Base-by-base conservation (phyloP, 257 asterid genomes). In the Lantana camara region DNA sequence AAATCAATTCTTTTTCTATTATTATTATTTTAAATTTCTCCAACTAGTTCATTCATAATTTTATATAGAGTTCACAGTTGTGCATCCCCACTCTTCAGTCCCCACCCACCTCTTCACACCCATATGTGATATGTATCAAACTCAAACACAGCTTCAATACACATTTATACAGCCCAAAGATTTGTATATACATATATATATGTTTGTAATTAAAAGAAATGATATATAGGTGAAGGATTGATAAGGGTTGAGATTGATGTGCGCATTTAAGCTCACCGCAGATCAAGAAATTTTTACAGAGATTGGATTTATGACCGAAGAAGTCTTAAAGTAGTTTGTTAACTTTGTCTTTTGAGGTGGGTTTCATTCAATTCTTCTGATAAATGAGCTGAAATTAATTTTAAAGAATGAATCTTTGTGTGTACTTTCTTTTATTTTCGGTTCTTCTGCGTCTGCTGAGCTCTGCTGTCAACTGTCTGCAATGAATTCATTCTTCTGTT, bases 401-500 rank as follows among this genome's bases (percentile, higher is more conserved):
- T 2, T 27, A 27, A 27, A 27, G 5, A 27, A 2, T 27, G 5
- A 27, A 27, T 27, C 2, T 35, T 5, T 34, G 55, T 15, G 42
- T 51, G 10, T 17, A 17, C 41, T 19, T 15, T 27, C n/a, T 68
- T 8, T 49, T 47, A 30, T 24, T 50, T 70, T 37, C 51, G 24
- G 35, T 38, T 48, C 30, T n/a, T n/a, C n/a, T n/a, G n/a, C n/a
- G n/a, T 27, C 32, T 27, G 32, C 32, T 27, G 73, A 60, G 69
- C 48, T 21, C 47, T 32, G 19, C 17, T 11, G 27, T 15, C 48
- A 23, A 46, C 38, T 24, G 46, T 44, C 56, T 19, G 6, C 69
- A 61, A 61, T 78, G 79, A 69, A 75, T 71, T 78, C 80, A 60
- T 67, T 71, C 79, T 65, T 65, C 73, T 73, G 71, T 64, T 69